Evolutionary conservation across 2,329 filamentous ascomycete genomes (phyloP).

Genomic region (Metarhizium sp.): DNA sequence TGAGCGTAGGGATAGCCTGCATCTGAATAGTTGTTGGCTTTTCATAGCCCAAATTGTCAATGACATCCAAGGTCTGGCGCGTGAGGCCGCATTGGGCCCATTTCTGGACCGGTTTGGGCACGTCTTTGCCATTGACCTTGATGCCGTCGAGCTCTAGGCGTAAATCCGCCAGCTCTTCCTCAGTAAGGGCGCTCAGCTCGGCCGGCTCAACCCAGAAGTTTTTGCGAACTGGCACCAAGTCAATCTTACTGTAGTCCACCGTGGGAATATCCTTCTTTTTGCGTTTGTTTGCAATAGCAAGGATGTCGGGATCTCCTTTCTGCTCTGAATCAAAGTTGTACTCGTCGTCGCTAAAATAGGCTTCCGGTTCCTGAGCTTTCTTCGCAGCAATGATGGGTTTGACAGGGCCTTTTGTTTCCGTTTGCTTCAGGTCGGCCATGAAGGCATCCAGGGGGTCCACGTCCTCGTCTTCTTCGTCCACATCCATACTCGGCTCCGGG

Average conservation of each 20-base stretch:
- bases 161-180: slow-evolving; percentile 73
- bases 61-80: slow-evolving; percentile 76
- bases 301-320: slow-evolving; percentile 36
- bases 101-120: slow-evolving; percentile 89
- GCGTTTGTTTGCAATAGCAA: slow-evolving; percentile 50
- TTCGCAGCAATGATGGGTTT: slow-evolving; percentile 29
- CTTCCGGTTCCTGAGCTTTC: slow-evolving; percentile 61
- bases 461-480: slow-evolving; percentile 54
- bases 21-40: slow-evolving; percentile 90
- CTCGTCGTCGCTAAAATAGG: slow-evolving; percentile 85
- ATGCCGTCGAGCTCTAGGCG: slow-evolving; percentile 89
- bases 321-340: slow-evolving; percentile 43
- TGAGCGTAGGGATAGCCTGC: slow-evolving; percentile 88
- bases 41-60: slow-evolving; percentile 73
- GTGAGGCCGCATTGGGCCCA: slow-evolving; percentile 94
- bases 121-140: slow-evolving; percentile 79
- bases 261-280: slow-evolving; percentile 95
- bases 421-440: slow-evolving; percentile 62
- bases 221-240: slow-evolving; percentile 80
- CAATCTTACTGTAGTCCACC: slow-evolving; percentile 77
- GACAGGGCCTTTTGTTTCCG: slow-evolving; percentile 37
- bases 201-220: slow-evolving; percentile 89
- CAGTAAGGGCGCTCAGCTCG: slow-evolving; percentile 73
- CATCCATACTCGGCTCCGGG: slow-evolving; percentile 41
- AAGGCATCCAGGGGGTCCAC: slow-evolving; percentile 93